phyloP scores from a whole-genome alignment of 2,329 filamentous ascomycete genomes.

The Botryotinia calthae region DNA sequence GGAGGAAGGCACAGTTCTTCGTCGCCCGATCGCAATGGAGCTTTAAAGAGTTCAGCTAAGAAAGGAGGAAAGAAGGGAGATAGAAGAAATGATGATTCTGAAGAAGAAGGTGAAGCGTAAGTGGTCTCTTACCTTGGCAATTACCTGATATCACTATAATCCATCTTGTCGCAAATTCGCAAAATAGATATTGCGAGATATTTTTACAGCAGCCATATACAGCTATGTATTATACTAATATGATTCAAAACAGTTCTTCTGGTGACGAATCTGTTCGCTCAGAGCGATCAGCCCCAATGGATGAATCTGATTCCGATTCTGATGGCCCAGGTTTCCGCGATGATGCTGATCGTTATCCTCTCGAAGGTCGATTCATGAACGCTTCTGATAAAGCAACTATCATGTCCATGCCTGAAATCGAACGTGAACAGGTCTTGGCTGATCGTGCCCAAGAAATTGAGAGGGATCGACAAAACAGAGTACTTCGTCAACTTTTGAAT shows the following conservation, averaged over 20 bases:
- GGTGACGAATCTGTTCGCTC: slow-evolving; percentile 69
- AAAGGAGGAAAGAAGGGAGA: slow-evolving; percentile 52
- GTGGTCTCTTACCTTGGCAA: slow-evolving; percentile 41
- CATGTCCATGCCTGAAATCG: slow-evolving; percentile 82
- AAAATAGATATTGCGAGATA: not conserved
- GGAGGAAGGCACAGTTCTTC: slow-evolving; percentile 55
- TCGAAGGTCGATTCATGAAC: slow-evolving; percentile 82
- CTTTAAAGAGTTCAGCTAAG: slow-evolving; percentile 43
- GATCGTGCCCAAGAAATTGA: slow-evolving; percentile 83
- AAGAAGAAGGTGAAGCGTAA: slow-evolving; percentile 83
- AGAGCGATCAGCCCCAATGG: slow-evolving; percentile 81
- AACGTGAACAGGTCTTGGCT: slow-evolving; percentile 85
- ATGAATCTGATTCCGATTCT: slow-evolving; percentile 79
- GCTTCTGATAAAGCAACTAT: slow-evolving; percentile 74
- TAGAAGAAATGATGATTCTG: slow-evolving; percentile 56
- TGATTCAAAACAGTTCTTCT: slow-evolving; percentile 57
- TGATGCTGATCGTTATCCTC: slow-evolving; percentile 69
- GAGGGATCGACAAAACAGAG: slow-evolving; percentile 74
- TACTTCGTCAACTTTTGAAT: slow-evolving; percentile 73
- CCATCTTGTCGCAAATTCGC: not conserved
- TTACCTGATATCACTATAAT: slow-evolving; percentile 6
- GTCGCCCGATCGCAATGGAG: slow-evolving; percentile 46
- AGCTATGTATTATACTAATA: not conserved
- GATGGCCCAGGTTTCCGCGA: slow-evolving; percentile 53
- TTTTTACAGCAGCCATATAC: not conserved